Evolutionary conservation across 441 rosid species (phyloP).

Genomic region (Bruguiera hainesii): DNA sequence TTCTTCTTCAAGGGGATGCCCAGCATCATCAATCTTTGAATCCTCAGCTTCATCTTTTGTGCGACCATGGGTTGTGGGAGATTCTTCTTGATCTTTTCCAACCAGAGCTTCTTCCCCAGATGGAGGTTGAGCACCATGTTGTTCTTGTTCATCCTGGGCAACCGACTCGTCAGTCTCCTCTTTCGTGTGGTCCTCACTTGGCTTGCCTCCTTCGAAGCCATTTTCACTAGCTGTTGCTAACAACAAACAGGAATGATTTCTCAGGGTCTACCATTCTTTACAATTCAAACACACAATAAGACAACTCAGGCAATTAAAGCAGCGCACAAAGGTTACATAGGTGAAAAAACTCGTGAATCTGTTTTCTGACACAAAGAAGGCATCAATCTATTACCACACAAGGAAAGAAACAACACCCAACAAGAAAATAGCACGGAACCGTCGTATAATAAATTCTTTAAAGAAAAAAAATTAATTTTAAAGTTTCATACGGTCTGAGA

Average conservation of each 20-base stretch:
- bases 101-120: constrained; percentile 21
- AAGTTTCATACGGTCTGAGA: not conserved
- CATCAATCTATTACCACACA: too few species aligned
- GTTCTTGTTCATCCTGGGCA: constrained; percentile 16
- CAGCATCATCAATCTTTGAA: constrained; percentile 28
- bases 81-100: constrained; percentile 23
- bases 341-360: too few species aligned
- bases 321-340: too few species aligned
- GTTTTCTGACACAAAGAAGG: too few species aligned
- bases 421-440: not conserved
- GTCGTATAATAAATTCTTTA: not conserved
- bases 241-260: constrained; percentile 1
- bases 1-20: constrained; percentile 26
- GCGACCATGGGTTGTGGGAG: constrained; percentile 20
- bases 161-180: constrained; percentile 16
- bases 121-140: constrained; percentile 2
- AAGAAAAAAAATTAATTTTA: not conserved
- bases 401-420: not conserved
- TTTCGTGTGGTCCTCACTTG: constrained; percentile 16
- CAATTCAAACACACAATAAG: too few species aligned
- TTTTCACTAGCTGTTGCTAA: constrained; percentile 33
- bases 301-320: too few species aligned
- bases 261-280: too few species aligned
- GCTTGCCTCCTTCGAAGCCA: constrained; percentile 35
- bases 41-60: constrained; percentile 28